These are phyloP conservation scores for Cyphellophora europaea DNA, from an alignment of 2,329 filamentous ascomycete species.

Conservation along the genomic window DNA sequence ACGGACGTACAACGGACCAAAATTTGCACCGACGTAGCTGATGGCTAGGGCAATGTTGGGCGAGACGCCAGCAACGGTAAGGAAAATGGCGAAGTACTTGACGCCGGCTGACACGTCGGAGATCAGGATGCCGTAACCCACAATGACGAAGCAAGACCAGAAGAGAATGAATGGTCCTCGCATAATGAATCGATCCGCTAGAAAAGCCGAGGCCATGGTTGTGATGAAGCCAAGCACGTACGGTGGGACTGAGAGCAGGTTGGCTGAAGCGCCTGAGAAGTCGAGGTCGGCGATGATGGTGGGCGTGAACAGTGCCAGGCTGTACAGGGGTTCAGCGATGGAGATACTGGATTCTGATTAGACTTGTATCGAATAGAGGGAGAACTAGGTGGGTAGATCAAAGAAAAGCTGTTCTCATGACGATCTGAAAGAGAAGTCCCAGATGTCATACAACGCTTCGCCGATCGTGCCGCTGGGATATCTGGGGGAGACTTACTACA, in stretches of 20 bases:
- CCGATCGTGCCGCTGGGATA: too few relatives aligned
- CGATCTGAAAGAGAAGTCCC: too few relatives aligned
- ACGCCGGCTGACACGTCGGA: neutral
- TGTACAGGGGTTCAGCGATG: constrained; percentile 4
- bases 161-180: constrained; percentile 4
- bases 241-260: constrained; percentile 3
- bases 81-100: constrained; percentile 5
- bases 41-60: constrained; percentile 3
- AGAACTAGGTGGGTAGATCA: too few relatives aligned
- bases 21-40: constrained; percentile 3
- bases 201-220: neutral
- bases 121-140: constrained; percentile 4
- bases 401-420: too few relatives aligned
- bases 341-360: too few relatives aligned
- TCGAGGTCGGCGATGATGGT: constrained; percentile 4
- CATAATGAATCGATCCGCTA: constrained; percentile 1
- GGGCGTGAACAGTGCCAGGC: constrained; percentile 4
- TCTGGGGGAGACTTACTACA: too few relatives aligned
- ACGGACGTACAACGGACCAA: constrained; percentile 3
- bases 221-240: constrained; percentile 6
- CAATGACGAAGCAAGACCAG: constrained; percentile 3
- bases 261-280: constrained; percentile 4
- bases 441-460: too few relatives aligned
- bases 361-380: too few relatives aligned
- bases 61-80: constrained; percentile 3